A percentile compares a stretch with the other conserved stretches of the same genome.
Conservation (phyloP, 2,329 filamentous ascomycete species). For the Penicillium expansum region DNA sequence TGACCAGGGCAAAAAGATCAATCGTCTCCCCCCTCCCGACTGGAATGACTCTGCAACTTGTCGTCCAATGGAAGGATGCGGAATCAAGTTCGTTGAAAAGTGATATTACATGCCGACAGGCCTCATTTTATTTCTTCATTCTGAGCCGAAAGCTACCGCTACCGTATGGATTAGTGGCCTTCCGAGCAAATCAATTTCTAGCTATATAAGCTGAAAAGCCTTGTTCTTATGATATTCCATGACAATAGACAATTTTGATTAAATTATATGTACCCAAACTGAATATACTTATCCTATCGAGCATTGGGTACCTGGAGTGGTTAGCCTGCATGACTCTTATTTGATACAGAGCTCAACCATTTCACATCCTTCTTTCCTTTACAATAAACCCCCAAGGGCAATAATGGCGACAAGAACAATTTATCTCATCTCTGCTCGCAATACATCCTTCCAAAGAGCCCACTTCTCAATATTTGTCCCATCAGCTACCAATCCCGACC, state of each 20-base stretch:
- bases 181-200: background rate
- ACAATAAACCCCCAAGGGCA: background rate
- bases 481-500: constrained; percentile 10
- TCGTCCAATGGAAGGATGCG: constrained; percentile 2
- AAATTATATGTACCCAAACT: background rate
- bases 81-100: constrained; percentile 3
- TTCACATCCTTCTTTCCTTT: background rate
- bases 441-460: constrained; percentile 23
- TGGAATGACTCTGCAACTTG: constrained; percentile 12
- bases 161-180: background rate
- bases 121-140: background rate
- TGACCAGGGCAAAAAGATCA: background rate
- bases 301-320: background rate
- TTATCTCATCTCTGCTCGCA: constrained; percentile 26
- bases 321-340: background rate
- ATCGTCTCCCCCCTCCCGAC: background rate
- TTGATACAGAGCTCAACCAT: background rate
- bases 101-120: background rate
- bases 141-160: background rate
- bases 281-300: background rate
- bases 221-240: background rate
- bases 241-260: background rate
- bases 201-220: background rate
- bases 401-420: constrained; percentile 14
- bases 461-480: constrained; percentile 35